These are phyloP conservation scores for Phytopythium chamaehyphon DNA, from an alignment of 352 stramenopile genomes.

Conservation along the genomic window DNA sequence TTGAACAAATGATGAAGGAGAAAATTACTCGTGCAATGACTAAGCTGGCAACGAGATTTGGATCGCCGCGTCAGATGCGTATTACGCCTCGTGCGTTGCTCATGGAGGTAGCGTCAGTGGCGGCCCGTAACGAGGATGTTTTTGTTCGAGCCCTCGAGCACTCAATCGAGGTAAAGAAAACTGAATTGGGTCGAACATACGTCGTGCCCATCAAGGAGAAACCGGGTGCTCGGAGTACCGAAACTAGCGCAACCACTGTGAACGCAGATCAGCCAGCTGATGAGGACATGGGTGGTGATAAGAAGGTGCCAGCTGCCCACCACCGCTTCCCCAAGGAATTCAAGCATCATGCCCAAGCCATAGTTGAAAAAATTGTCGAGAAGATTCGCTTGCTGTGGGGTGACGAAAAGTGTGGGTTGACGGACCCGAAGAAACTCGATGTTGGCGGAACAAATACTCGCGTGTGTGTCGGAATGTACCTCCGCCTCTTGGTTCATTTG, in stretches of 20 bases:
- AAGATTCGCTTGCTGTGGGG: conserved; percentile 57
- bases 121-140: conserved; percentile 67
- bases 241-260: conserved; percentile 1
- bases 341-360: conserved; percentile 54
- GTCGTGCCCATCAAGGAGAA: conserved; percentile 46
- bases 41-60: conserved; percentile 72
- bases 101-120: conserved; percentile 70
- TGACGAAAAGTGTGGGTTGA: conserved; percentile 26
- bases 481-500: conserved; percentile 71
- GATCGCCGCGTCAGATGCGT: conserved; percentile 66
- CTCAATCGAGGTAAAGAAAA: conserved; percentile 73
- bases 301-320: conserved; percentile 11
- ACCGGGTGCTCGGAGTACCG: conserved; percentile 5
- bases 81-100: conserved; percentile 79
- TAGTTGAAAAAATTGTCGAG: conserved; percentile 60
- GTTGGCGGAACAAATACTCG: neutral
- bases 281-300: conserved; percentile 17
- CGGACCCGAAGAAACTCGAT: conserved; percentile 1
- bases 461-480: conserved; percentile 61
- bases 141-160: conserved; percentile 73
- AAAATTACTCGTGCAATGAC: conserved; percentile 74
- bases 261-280: conserved; percentile 10
- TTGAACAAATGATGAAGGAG: conserved; percentile 86
- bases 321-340: conserved; percentile 65
- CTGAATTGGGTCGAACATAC: conserved; percentile 75